A percentile compares a stretch with the other conserved stretches of the same genome.
Conservation (phyloP, 495 filamentous ascomycete species). For the Penicillium desertorum region DNA sequence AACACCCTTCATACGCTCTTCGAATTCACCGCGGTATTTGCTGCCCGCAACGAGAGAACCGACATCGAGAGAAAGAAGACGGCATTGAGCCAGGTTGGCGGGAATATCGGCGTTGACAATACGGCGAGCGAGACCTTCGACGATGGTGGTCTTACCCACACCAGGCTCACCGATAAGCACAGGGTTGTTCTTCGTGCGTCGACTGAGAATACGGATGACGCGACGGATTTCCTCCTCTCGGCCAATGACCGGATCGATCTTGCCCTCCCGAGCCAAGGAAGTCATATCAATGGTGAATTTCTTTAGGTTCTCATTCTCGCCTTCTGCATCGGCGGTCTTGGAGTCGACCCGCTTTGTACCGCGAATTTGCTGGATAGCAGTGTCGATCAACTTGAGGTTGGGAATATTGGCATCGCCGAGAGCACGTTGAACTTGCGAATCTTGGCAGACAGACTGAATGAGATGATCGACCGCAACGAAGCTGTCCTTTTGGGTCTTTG, state of each 20-base stretch:
- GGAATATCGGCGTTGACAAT: constrained; percentile 96
- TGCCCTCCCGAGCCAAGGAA: constrained; percentile 86
- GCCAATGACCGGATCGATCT: constrained; percentile 97
- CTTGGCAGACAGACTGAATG: constrained; percentile 78
- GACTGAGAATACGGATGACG: constrained; percentile 88
- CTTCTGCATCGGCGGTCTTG: constrained; percentile 86
- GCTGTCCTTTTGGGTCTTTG: constrained; percentile 93
- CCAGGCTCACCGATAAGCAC: constrained; percentile 94
- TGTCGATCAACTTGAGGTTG: constrained; percentile 84
- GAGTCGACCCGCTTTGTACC: constrained; percentile 91
- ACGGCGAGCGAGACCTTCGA: constrained; percentile 91
- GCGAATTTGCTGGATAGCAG: constrained; percentile 82
- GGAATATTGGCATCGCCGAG: constrained; percentile 88
- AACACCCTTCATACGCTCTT: constrained; percentile 98
- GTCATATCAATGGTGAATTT: constrained; percentile 99
- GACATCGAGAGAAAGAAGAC: constrained; percentile 89
- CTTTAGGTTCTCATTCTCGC: constrained; percentile 88
- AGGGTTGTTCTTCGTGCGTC: constrained; percentile 98
- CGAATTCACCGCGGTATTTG: constrained; percentile 97
- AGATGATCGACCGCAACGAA: constrained; percentile 93
- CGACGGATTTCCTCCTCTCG: constrained; percentile 95
- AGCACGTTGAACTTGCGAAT: constrained; percentile 66
- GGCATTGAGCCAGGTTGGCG: constrained; percentile 91
- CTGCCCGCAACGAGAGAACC: constrained; percentile 92
- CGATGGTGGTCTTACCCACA: constrained; percentile 97